Evolutionary conservation across 2,329 filamentous ascomycete genomes (phyloP).

Genomic region (Plectosphaerella plurivora): DNA sequence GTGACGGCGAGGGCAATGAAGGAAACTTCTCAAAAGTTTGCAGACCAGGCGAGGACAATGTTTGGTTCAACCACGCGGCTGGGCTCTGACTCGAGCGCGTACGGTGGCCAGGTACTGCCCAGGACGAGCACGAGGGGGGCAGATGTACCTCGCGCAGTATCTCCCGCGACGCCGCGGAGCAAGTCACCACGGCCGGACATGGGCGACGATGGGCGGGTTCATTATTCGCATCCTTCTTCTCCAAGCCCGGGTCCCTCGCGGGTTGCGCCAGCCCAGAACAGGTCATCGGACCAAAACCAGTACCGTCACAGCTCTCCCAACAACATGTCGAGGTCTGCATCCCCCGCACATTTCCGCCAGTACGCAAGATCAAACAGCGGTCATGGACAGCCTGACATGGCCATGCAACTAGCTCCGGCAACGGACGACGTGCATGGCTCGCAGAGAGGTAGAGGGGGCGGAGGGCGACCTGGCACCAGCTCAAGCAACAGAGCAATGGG

Average conservation of each 20-base stretch:
- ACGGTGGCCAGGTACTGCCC: conserved; percentile 36
- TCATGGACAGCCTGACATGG: conserved; percentile 53
- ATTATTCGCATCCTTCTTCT: conserved; percentile 44
- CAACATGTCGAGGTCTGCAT: conserved; percentile 39
- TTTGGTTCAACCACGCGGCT: conserved; percentile 45
- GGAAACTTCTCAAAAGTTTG: conserved; percentile 85
- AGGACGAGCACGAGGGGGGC: conserved; percentile 56
- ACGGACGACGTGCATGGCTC: conserved; percentile 57
- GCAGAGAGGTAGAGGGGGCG: conserved; percentile 42
- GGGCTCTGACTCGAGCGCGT: conserved; percentile 30
- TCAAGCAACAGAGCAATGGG: conserved; percentile 45
- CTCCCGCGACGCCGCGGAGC: conserved; percentile 63
- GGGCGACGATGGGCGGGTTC: conserved; percentile 37
- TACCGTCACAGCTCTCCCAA: conserved; percentile 49
- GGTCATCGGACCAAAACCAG: conserved; percentile 41
- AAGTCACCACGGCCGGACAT: conserved; percentile 58
- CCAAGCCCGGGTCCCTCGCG: conserved; percentile 58
- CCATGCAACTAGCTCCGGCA: conserved; percentile 60
- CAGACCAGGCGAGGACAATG: conserved; percentile 76
- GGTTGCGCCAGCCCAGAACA: conserved; percentile 24
- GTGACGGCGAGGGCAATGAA: conserved; percentile 95
- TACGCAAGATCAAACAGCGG: conserved; percentile 47
- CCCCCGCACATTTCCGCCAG: conserved; percentile 43
- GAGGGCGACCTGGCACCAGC: conserved; percentile 42
- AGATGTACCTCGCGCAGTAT: conserved; percentile 56